A percentile compares a stretch with the other conserved stretches of the same genome.
Conservation (phyloP, 2,329 filamentous ascomycete genomes). For the Colletotrichum sidae region DNA sequence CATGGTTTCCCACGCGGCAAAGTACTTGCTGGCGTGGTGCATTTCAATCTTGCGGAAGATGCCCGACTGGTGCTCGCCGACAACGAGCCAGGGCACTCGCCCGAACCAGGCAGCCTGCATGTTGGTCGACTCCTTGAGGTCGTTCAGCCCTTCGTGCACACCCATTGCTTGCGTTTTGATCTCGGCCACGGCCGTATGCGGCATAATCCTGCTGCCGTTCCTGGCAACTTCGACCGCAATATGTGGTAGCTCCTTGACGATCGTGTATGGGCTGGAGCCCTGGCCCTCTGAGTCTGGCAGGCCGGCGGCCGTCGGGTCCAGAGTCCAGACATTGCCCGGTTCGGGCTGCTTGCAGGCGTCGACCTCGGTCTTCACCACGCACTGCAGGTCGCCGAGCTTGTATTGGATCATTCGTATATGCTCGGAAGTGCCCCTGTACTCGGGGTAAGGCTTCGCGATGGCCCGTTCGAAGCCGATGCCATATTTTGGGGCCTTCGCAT, state of each 20-base stretch:
- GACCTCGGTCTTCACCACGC: slow-evolving; percentile 19
- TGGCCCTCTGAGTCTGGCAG: not conserved
- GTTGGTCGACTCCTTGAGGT: not conserved
- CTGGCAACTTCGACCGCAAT: too few species aligned
- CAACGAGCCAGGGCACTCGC: not conserved
- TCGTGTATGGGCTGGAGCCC: too few species aligned
- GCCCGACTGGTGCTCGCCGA: not conserved
- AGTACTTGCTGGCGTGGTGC: not conserved
- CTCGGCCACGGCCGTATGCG: too few species aligned
- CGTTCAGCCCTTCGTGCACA: too few species aligned
- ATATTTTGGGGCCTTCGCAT: not conserved
- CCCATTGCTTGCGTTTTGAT: too few species aligned
- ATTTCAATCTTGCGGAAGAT: not conserved
- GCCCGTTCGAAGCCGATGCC: slow-evolving; percentile 5
- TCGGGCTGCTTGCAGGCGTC: slow-evolving; percentile 1
- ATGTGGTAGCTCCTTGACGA: too few species aligned
- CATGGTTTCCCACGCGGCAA: not conserved
- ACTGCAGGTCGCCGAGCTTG: slow-evolving; percentile 1
- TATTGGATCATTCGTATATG: slow-evolving; percentile 17
- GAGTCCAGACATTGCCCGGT: too few species aligned
- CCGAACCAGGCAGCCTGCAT: not conserved
- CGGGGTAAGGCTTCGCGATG: not conserved
- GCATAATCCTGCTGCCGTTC: too few species aligned
- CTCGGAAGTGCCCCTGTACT: not conserved
- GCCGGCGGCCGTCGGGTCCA: too few species aligned